Evolutionary conservation across 139 green algal genomes (phyloP), one percentile per base, ranked within the genome.

Genomic region (Chlorella sp.): DNA sequence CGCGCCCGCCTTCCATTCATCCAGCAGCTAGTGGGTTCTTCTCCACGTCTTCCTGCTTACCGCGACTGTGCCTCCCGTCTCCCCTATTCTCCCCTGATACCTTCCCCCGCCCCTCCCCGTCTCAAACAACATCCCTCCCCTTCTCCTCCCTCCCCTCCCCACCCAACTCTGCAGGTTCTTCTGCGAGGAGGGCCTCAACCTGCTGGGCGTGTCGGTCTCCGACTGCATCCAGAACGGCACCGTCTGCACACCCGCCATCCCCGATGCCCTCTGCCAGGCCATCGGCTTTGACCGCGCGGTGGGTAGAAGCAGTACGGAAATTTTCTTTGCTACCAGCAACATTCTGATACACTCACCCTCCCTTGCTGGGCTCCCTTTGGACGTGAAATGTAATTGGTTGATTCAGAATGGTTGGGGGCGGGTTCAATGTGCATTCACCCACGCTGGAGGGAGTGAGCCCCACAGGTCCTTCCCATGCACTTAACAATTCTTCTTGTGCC

Each of bases 101-200:
- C n/a, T n/a, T n/a, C n/a, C 81, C 48, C 28, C 15, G 1, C 12
- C 30, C 30, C 12, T 73, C 30, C 30, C 18, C 37, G 15, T 15
- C 36, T 18, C 34, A n/a, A n/a, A n/a, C n/a, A n/a, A n/a, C 78
- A 14, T 32, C 78, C 12, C 39, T n/a, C 1, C 21, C 22, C 11
- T 4, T 64, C 14, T 39, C 26, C 4, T 34, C 37, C 78, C 18
- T 24, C 16, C n/a, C 73, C 12, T 48, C n/a, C 12, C 11, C n/a
- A 26, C n/a, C 71, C 71, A 3, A 30, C n/a, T 36, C 77, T 53
- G 22, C 84, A 88, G 84, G 84, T 88, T 89, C 71, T 89, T 90
- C 42, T 79, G 87, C n/a, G 61, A 80, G 3, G 36, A 40, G 0
- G 69, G 79, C 7, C 69, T 90, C 21, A 88, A 90, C 66, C 39